Evolutionary conservation across 495 filamentous ascomycete species (phyloP).

Genomic region (Xylaria scruposa): DNA sequence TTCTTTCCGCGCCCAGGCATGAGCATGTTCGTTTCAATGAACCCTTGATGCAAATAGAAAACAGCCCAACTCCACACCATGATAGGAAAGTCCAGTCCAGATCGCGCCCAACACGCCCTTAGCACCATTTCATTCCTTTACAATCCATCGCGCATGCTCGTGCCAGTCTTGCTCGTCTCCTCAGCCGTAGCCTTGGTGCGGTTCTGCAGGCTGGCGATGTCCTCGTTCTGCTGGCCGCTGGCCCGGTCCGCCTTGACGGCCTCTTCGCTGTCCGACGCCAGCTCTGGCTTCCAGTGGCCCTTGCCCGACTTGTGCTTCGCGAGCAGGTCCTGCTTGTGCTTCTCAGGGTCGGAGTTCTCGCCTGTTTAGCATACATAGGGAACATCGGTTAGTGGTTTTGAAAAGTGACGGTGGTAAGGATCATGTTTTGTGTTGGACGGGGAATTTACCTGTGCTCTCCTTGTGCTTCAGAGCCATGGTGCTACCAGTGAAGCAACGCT

Average conservation of each 20-base stretch:
- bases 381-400: slow-evolving; percentile 14
- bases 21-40: not conserved
- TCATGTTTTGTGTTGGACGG: not conserved
- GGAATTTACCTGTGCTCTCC: slow-evolving; percentile 37
- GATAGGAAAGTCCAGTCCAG: not conserved
- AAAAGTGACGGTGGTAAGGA: not conserved
- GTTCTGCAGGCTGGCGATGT: slow-evolving; percentile 55
- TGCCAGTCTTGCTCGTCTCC: slow-evolving; percentile 53
- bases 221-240: slow-evolving; percentile 35
- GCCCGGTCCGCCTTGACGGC: slow-evolving; percentile 65
- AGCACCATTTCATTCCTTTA: slow-evolving; percentile 27
- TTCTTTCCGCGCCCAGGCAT: not conserved
- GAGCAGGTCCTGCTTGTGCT: slow-evolving; percentile 75
- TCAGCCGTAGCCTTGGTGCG: slow-evolving; percentile 57
- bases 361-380: slow-evolving; percentile 38
- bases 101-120: not conserved
- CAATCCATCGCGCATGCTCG: slow-evolving; percentile 54
- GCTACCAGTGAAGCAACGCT: slow-evolving; percentile 33
- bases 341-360: slow-evolving; percentile 59
- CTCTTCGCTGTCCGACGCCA: slow-evolving; percentile 82
- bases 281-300: slow-evolving; percentile 79
- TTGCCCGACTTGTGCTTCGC: slow-evolving; percentile 74
- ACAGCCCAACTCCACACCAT: slow-evolving; percentile 8
- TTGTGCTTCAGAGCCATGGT: slow-evolving; percentile 36
- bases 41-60: not conserved